These are phyloP conservation scores for Phytophthora ramorum DNA, from an alignment of 352 stramenopile genomes.

Conservation along the genomic window DNA sequence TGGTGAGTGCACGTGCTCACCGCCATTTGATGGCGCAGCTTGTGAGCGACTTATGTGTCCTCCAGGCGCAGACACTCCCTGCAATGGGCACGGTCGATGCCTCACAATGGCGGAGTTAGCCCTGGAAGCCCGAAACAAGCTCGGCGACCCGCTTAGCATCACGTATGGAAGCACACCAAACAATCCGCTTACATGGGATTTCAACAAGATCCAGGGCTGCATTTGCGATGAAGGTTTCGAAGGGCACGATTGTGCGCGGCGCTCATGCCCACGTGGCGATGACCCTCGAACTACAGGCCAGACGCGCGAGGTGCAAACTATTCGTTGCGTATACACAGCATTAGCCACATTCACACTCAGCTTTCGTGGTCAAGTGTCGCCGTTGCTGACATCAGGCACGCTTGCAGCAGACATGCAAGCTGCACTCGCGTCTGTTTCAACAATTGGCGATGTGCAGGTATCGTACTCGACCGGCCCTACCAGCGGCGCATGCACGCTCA, in stretches of 20 bases:
- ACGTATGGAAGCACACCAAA: conserved; percentile 79
- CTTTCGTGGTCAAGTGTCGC: conserved; percentile 60
- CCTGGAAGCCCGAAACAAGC: conserved; percentile 42
- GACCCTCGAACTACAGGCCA: conserved; percentile 74
- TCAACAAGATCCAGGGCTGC: conserved; percentile 90
- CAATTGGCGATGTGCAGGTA: conserved; percentile 53
- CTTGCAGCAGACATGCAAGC: conserved; percentile 41
- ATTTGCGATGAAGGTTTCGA: conserved; percentile 85
- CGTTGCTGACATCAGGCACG: conserved; percentile 51
- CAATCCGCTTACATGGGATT: conserved; percentile 83
- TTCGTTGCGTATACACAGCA: conserved; percentile 54
- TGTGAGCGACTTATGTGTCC: conserved; percentile 80
- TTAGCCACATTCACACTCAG: conserved; percentile 62
- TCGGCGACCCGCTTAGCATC: conserved; percentile 60
- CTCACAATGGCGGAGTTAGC: conserved; percentile 74
- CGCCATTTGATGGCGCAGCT: conserved; percentile 69
- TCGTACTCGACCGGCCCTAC: conserved; percentile 56
- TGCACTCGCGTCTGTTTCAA: conserved; percentile 47
- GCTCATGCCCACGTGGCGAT: conserved; percentile 68
- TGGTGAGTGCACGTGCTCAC: conserved; percentile 70
- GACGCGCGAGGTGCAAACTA: conserved; percentile 66
- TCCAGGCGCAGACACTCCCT: conserved; percentile 51
- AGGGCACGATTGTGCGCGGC: conserved; percentile 84
- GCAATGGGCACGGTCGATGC: conserved; percentile 72
- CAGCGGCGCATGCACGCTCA: conserved; percentile 54